Percentiles rank a stretch among this genome's conserved stretches.
phyloP scores from a whole-genome alignment of 192 early-diverging fungal genomes.

The Dispira simplex region DNA sequence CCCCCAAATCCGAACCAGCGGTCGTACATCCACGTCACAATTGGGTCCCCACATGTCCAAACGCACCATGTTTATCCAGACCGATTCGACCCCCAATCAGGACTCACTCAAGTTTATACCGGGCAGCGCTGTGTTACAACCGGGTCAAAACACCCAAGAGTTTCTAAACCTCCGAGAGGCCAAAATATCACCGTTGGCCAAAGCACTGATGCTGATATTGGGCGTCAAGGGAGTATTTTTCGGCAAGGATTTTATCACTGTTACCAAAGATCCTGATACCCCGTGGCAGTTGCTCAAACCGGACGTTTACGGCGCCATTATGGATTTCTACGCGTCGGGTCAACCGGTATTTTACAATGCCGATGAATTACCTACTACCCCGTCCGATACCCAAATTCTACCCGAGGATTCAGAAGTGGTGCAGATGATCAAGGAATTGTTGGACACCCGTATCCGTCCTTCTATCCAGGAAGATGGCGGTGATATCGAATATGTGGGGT shows the following conservation, averaged over 20 bases:
- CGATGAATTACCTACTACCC: slow-evolving; percentile 11
- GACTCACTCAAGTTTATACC: slow-evolving; percentile 97
- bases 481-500: slow-evolving; percentile 91
- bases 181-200: slow-evolving; percentile 70
- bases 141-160: slow-evolving; percentile 54
- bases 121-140: slow-evolving; percentile 62
- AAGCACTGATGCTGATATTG: slow-evolving; percentile 81
- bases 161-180: slow-evolving; percentile 64
- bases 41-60: not conserved
- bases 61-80: slow-evolving; percentile 67
- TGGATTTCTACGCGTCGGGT: slow-evolving; percentile 83
- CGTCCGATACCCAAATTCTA: slow-evolving; percentile 37
- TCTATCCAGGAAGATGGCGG: slow-evolving; percentile 98
- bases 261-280: slow-evolving; percentile 77
- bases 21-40: too few relatives aligned
- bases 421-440: slow-evolving; percentile 95
- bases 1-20: too few relatives aligned
- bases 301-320: slow-evolving; percentile 89
- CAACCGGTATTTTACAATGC: slow-evolving; percentile 54
- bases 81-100: slow-evolving; percentile 83
- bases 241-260: slow-evolving; percentile 88
- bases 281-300: slow-evolving; percentile 98
- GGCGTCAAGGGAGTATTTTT: slow-evolving; percentile 84
- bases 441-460: slow-evolving; percentile 89
- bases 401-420: slow-evolving; percentile 84